Base-by-base conservation (phyloP, 139 green algal species). In the Chlamydomonas applanata region DNA sequence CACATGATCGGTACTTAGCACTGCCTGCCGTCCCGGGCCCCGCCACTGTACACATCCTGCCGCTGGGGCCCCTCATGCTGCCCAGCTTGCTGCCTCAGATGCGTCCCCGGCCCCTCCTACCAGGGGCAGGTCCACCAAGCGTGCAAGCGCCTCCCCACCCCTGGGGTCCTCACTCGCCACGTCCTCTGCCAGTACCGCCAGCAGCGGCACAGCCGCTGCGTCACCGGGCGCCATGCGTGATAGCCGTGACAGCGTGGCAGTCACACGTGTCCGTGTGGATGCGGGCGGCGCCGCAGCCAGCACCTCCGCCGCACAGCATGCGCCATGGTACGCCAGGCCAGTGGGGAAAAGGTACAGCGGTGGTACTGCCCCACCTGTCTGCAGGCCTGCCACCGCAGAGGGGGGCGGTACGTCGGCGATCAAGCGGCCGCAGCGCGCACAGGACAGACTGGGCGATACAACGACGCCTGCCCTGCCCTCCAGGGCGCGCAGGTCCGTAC, bases 281-380 rank as follows among this genome's bases (percentile, higher is more conserved):
- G 54, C 34, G 17, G 77, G 70, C 13, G 67, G 34, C 57, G 67
- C 76, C 59, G 83, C 36, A 16, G 77, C 80, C 61, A 80, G 62
- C 17, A 87, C 81, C 72, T 93, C 86, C 1, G 79, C 74, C 5
- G 82, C 85, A 19, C 89, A 81, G 73, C 91, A 96, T 5, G 63
- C 69, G 2, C 81, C 85, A 46, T 94, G 89, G 56, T 90, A 96
- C 33, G 75, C 84, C 78, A 86, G 84, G 59, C 87, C 86, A 3
- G 87, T 92, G 22, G 93, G 91, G 80, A 95, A 97, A 1, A 97
- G 40, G 73, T 89, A 96, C 64, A 94, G 87, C 24, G 69, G 82
- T 13, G 83, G 90, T 24, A 95, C 24, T 0, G 77, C 73, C 4
- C 89, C 92, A 14, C 84, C 87, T 36, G 16, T 52, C 32, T 11